Base-by-base conservation (phyloP, 192 early-diverging fungal genomes). In the Backusella parvicylindrica region DNA sequence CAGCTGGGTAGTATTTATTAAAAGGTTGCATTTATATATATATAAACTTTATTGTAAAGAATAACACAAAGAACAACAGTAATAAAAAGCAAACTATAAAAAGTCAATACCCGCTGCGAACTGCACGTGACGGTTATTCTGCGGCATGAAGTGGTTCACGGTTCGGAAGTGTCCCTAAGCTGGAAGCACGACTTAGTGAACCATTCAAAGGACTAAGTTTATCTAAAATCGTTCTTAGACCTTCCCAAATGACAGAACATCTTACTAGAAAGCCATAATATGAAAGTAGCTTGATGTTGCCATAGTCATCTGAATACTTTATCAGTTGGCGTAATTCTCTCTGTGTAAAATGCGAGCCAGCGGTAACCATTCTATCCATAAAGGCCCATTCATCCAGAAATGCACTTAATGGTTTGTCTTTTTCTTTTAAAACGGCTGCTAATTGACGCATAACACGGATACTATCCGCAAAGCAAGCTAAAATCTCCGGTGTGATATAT, bases 1-100 rank as follows among this genome's bases (percentile, higher is more conserved):
- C 96, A 1, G 95, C 92, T 21, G 94, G 94, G 71, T 92, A 94
- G 65, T 94, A 94, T 77, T 94, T 94, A 83, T 94, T 94, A 68
- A 88, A 86, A 30, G 76, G 86, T 80, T 84, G 87, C 87, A 84
- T 90, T 65, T 23, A 26, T 56, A 56, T 23, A 26, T 56, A 56
- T 26, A 56, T 2, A 47, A 18, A 18, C 5, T 35, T 43, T 15
- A 2, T 43, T 6, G 21, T 23, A 56, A 56, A 11, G 50, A 7
- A 12, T 26, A 15, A 43, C 15, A 43, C 4, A 28, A 28, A 26
- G 26, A 26, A 56, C 23, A 28, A 28, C 21, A 28, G 12, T 53
- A 60, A 26, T 26, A 60, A 50, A 50, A 50, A 23, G 49, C 53
- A 26, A 56, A 23, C 8, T n/a, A 8, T 11, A 4, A 23, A 18